These are phyloP conservation scores for Sanghuangporus weigelae DNA, from an alignment of 1,284 basidiomycete genomes.

Conservation along the genomic window DNA sequence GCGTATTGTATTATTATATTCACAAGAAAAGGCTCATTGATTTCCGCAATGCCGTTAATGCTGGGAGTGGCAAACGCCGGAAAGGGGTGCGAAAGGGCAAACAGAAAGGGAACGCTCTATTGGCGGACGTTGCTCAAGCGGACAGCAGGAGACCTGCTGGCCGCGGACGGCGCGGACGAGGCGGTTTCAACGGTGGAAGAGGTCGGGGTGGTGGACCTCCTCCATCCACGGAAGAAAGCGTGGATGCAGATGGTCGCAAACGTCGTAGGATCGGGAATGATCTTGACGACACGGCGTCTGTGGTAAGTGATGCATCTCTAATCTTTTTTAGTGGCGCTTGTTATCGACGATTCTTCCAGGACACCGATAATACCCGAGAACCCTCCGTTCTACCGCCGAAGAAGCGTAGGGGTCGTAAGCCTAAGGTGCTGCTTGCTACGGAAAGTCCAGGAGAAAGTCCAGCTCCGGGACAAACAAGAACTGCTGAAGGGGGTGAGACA, in stretches of 20 bases:
- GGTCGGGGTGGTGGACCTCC: slow-evolving; percentile 24
- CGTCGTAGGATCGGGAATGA: slow-evolving; percentile 10
- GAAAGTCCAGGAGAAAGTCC: slow-evolving; percentile 23
- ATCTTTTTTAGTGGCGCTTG: background rate
- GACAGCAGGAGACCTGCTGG: slow-evolving; percentile 50
- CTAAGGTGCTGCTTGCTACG: slow-evolving; percentile 28
- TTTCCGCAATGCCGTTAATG: slow-evolving; percentile 70
- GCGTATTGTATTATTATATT: slow-evolving; percentile 92
- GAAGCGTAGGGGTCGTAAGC: slow-evolving; percentile 18
- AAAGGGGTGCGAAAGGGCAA: slow-evolving; percentile 56
- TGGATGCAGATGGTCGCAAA: slow-evolving; percentile 8
- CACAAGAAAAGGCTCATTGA: slow-evolving; percentile 88
- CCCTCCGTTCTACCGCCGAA: slow-evolving; percentile 6
- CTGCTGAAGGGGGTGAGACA: slow-evolving; percentile 28
- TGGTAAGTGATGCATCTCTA: background rate
- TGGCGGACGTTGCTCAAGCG: slow-evolving; percentile 73
- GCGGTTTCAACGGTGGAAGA: slow-evolving; percentile 26
- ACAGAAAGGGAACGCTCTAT: slow-evolving; percentile 70
- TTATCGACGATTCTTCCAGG: background rate
- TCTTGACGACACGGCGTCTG: slow-evolving; percentile 4
- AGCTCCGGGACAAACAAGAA: slow-evolving; percentile 25
- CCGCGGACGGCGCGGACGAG: slow-evolving; percentile 22
- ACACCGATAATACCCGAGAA: slow-evolving; percentile 11
- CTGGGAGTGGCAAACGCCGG: slow-evolving; percentile 60
- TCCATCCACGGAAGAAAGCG: background rate